Percentiles rank a stretch among this genome's conserved stretches.
These are phyloP conservation scores for Xylariaceae sp. DNA, from an alignment of 2,329 filamentous ascomycete genomes.

Conservation along the genomic window DNA sequence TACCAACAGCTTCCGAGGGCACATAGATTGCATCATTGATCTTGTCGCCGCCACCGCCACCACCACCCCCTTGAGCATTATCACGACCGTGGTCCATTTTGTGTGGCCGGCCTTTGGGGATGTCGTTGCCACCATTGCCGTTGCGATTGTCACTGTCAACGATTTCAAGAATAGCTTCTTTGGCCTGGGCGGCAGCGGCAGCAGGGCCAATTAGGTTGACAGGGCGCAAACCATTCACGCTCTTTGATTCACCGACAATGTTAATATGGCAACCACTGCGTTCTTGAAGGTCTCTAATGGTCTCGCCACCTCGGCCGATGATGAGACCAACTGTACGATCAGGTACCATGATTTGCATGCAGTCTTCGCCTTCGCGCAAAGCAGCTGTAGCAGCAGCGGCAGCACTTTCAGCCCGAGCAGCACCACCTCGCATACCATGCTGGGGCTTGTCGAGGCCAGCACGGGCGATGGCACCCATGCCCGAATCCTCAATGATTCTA, in stretches of 20 bases:
- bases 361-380: slow-evolving; percentile 75
- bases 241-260: slow-evolving; percentile 90
- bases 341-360: slow-evolving; percentile 89
- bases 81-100: slow-evolving; percentile 38
- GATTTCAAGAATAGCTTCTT: slow-evolving; percentile 88
- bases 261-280: slow-evolving; percentile 93
- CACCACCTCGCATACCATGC: slow-evolving; percentile 25
- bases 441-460: slow-evolving; percentile 41
- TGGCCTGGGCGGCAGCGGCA: slow-evolving; percentile 70
- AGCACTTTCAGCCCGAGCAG: slow-evolving; percentile 11
- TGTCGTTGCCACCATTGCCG: slow-evolving; percentile 16
- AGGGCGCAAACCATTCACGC: slow-evolving; percentile 80
- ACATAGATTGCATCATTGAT: slow-evolving; percentile 80
- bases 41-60: slow-evolving; percentile 57
- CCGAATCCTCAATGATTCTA: slow-evolving; percentile 83
- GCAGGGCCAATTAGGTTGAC: slow-evolving; percentile 84
- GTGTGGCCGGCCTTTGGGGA: slow-evolving; percentile 31
- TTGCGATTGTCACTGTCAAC: slow-evolving; percentile 83
- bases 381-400: slow-evolving; percentile 33
- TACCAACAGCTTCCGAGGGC: slow-evolving; percentile 86
- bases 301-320: slow-evolving; percentile 90
- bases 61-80: slow-evolving; percentile 28
- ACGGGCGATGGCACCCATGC: slow-evolving; percentile 49
- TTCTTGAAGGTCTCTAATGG: slow-evolving; percentile 88
- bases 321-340: slow-evolving; percentile 90